Base-by-base conservation (phyloP, 257 asterid species). In the Solanum neorickii region DNA sequence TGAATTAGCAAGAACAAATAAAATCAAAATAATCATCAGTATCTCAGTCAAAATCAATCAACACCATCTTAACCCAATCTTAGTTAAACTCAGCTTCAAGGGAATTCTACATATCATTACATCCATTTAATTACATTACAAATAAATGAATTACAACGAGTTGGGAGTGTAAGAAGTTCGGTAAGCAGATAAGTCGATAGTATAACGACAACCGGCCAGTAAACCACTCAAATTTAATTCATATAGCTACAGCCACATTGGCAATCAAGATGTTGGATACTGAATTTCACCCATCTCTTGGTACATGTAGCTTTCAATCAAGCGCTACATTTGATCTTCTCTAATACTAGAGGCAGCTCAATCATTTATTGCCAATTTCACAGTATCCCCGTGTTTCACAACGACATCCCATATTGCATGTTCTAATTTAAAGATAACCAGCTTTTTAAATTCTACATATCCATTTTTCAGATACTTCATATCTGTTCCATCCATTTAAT, bases 181-280 rank as follows among this genome's bases (percentile, higher is more conserved):
- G 88, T 86, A 86, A 86, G 88, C 88, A 92, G 93, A 92, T 91
- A 21, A 73, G 88, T 87, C 91, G 90, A 92, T 39, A 82, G 47
- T 3, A 75, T 3, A 88, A 90, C 92, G 87, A 91, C 93, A 88
- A 93, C 92, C 95, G 92, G 95, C 95, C 94, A 93, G 95, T 88
- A 66, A 93, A 92, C 92, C 89, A 87, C 94, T 84, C 83, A 25
- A 23, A 39, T n/a, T 90, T 1, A 33, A 60, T 91, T 72, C 12
- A 75, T 87, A 70, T 90, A 16, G 94, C 95, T 91, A 93, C 92
- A 89, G 92, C 94, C 94, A 76, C 86, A 83, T 86, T 65, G 94
- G 95, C 94, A 87, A 9, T 89, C 95, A 93, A 93, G 94, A 93
- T 68, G 13, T 52, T 86, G 91, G 91, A 86, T 80, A 90, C 31